Conservation (phyloP, 768 basidiomycete genomes). For the Gyrodon lividus region DNA sequence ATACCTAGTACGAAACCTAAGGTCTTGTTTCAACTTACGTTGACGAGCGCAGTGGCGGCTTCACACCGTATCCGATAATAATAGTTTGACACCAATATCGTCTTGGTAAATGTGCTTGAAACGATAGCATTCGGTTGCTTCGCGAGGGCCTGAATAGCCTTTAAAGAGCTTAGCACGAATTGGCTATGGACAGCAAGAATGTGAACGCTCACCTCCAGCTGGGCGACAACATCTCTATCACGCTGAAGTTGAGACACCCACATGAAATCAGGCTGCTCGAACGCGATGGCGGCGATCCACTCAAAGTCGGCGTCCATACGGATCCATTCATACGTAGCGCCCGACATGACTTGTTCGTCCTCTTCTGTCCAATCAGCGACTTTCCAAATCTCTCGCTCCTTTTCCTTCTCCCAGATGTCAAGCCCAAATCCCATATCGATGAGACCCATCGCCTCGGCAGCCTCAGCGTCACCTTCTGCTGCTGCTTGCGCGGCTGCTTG, state of each 20-base stretch:
- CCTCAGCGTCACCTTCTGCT: slow-evolving; percentile 88
- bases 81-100: slow-evolving; percentile 92
- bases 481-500: slow-evolving; percentile 93
- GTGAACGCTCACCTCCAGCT: slow-evolving; percentile 74
- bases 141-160: slow-evolving; percentile 90
- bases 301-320: slow-evolving; percentile 98
- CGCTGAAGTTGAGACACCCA: slow-evolving; percentile 96
- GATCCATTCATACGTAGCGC: slow-evolving; percentile 99
- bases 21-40: slow-evolving; percentile 46
- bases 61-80: slow-evolving; percentile 96
- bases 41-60: slow-evolving; percentile 81
- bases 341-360: slow-evolving; percentile 89
- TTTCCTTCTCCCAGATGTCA: slow-evolving; percentile 95
- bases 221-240: slow-evolving; percentile 95
- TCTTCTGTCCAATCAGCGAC: slow-evolving; percentile 98
- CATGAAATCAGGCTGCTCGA: slow-evolving; percentile 97
- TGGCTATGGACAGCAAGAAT: neutral
- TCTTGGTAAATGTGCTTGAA: slow-evolving; percentile 89
- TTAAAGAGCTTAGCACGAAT: slow-evolving; percentile 10
- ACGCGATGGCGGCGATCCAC: slow-evolving; percentile 92
- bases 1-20: slow-evolving; percentile 1
- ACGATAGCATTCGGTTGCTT: slow-evolving; percentile 82
- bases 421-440: slow-evolving; percentile 92
- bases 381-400: slow-evolving; percentile 91
- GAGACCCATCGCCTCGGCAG: slow-evolving; percentile 91